These are phyloP conservation scores for Buxus sempervirens DNA, from an alignment of 164 flowering plant genomes.

Conservation along the genomic window DNA sequence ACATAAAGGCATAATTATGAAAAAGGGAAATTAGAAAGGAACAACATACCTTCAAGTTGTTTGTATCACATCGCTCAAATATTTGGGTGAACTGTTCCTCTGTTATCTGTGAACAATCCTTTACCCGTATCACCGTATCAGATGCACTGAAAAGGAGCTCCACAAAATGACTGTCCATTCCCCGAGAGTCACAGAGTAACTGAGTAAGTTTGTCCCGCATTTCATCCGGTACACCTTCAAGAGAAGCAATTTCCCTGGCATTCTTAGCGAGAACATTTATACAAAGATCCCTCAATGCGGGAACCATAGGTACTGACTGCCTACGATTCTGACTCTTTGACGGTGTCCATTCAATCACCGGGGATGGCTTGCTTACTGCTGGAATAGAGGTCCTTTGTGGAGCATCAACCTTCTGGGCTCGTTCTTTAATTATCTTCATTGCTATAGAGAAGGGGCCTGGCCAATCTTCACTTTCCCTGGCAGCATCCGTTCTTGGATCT, in stretches of 20 bases:
- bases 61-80: constrained; percentile 44
- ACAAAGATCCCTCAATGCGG: constrained; percentile 53
- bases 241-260: constrained; percentile 65
- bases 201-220: constrained; percentile 49
- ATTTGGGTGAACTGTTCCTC: constrained; percentile 52
- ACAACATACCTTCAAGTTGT: constrained; percentile 44
- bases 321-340: constrained; percentile 11
- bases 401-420: constrained; percentile 27
- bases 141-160: constrained; percentile 53
- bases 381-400: constrained; percentile 8
- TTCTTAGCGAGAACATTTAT: constrained; percentile 44
- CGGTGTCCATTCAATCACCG: constrained; percentile 51
- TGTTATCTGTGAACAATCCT: constrained; percentile 71
- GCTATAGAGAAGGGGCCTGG: constrained; percentile 97
- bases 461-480: constrained; percentile 61
- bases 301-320: constrained; percentile 20
- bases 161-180: constrained; percentile 52
- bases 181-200: constrained; percentile 60
- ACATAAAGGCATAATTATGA: not conserved
- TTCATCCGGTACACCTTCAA: constrained; percentile 59
- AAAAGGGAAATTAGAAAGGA: not conserved
- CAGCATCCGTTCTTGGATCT: constrained; percentile 14
- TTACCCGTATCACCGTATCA: constrained; percentile 64
- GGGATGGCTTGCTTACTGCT: constrained; percentile 6
- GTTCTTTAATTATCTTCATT: constrained; percentile 63